These are phyloP conservation scores for Raphanus hybrid DNA, from an alignment of 441 rosid genomes.

Conservation along the genomic window DNA sequence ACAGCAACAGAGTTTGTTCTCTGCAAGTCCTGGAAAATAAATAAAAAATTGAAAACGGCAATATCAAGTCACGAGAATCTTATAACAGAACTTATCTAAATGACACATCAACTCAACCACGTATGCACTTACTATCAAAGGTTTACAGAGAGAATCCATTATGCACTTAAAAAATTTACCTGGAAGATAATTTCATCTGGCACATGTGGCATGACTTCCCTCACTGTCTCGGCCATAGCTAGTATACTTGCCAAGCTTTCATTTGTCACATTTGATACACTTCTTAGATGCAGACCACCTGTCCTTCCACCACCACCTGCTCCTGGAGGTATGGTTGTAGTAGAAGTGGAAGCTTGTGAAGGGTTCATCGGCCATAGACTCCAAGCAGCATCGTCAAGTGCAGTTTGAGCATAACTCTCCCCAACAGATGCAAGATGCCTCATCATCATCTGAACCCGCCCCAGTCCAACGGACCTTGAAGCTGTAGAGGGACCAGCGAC, in stretches of 20 bases:
- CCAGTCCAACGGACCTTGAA: constrained; percentile 77
- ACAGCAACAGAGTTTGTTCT: constrained; percentile 86
- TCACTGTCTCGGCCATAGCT: constrained; percentile 93
- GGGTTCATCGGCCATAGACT: constrained; percentile 85
- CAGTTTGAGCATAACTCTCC: constrained; percentile 89
- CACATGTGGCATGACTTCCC: constrained; percentile 93
- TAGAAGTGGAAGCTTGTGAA: constrained; percentile 70
- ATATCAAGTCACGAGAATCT: not conserved
- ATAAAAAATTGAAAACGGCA: not conserved
- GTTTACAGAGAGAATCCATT: not conserved
- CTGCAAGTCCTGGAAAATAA: constrained; percentile 61
- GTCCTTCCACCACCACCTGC: constrained; percentile 58
- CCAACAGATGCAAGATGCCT: constrained; percentile 98
- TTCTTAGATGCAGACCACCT: constrained; percentile 69
- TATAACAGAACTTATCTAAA: not conserved
- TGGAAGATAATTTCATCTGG: constrained; percentile 89
- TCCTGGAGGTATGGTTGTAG: constrained; percentile 59
- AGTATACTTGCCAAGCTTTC: constrained; percentile 76
- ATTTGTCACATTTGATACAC: constrained; percentile 52
- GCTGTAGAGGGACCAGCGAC: constrained; percentile 91
- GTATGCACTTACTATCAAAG: constrained; percentile 17
- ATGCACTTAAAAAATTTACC: constrained; percentile 53
- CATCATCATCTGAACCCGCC: constrained; percentile 98
- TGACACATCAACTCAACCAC: constrained; percentile 9
- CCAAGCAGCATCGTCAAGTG: constrained; percentile 92